Evolutionary conservation across 169 alveolate genomes (phyloP), one percentile per base, ranked within the genome.

Genomic region (Toxoplasma gondii): DNA sequence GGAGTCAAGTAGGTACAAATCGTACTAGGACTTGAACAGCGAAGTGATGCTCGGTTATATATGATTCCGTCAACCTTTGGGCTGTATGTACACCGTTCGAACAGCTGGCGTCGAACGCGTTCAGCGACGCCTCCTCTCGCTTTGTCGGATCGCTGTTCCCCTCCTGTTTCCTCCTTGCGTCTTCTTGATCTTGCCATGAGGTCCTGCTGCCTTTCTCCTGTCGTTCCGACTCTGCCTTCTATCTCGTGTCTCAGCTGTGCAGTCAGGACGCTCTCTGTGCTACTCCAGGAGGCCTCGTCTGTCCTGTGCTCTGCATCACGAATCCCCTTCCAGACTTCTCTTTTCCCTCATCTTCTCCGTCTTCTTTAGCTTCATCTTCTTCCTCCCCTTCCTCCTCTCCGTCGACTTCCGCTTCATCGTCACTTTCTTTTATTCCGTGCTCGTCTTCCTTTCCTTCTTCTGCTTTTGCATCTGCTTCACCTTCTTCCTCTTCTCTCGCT

Each of bases 301-400:
- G 84, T 44, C 84, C 84, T 1, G 84, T 36, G 17, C 49, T 74
- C 44, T 74, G 84, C 84, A 74, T 74, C 84, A 74, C 84, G 27
- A 74, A 74, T 74, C 84, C 84, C 84, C 84, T 36, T 74, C 49
- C 84, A 36, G 44, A 36, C n/a, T 74, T 27, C 41, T n/a, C 27
- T n/a, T 74, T 44, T 24, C 81, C 81, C 7, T n/a, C 9, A 10
- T 17, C 41, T n/a, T 69, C 81, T 17, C 5, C 81, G 4, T 24
- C 81, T 69, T 24, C 81, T 29, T n/a, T 29, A 24, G n/a, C 41
- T n/a, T 69, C 81, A 9, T 24, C 81, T n/a, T 69, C 81, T 29
- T n/a, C 41, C 24, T 24, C 81, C 19, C 9, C 81, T 17, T 24
- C 81, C 12, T 10, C 81, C 19, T 24, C 81, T 58, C n/a, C 70